phyloP scores from a whole-genome alignment of 768 basidiomycete species.

The Auriscalpium microsporum region DNA sequence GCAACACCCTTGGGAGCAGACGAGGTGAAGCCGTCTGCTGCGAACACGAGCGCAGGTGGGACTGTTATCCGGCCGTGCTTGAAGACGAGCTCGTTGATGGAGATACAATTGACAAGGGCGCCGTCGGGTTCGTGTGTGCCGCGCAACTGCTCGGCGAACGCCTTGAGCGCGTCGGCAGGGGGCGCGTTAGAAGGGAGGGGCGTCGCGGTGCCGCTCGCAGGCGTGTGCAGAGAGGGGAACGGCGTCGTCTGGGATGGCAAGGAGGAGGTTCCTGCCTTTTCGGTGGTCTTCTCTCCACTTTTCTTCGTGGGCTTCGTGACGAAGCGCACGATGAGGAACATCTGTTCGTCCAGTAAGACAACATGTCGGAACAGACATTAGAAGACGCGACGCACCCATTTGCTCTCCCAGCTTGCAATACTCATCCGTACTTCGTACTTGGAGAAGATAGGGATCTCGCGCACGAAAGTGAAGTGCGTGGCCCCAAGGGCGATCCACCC shows the following conservation, averaged over 20 bases:
- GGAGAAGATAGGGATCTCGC: slow-evolving; percentile 58
- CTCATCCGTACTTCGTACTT: slow-evolving; percentile 52
- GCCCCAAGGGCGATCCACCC: slow-evolving; percentile 58
- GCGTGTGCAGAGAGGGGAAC: slow-evolving; percentile 21
- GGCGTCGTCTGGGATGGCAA: slow-evolving; percentile 12
- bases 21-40: slow-evolving; percentile 45
- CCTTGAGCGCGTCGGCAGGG: background rate
- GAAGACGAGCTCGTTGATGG: slow-evolving; percentile 57
- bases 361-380: background rate
- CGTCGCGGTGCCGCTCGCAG: background rate
- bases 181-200: background rate
- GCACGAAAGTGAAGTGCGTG: slow-evolving; percentile 60
- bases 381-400: slow-evolving; percentile 50
- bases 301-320: slow-evolving; percentile 42
- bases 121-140: slow-evolving; percentile 41
- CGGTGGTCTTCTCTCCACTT: slow-evolving; percentile 3
- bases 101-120: slow-evolving; percentile 51
- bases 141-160: slow-evolving; percentile 3
- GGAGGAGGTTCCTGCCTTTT: slow-evolving; percentile 8
- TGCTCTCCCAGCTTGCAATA: slow-evolving; percentile 62
- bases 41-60: slow-evolving; percentile 57
- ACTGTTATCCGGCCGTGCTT: slow-evolving; percentile 67
- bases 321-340: slow-evolving; percentile 57
- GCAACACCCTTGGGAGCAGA: slow-evolving; percentile 14
- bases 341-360: slow-evolving; percentile 24